A percentile compares a stretch with the other conserved stretches of the same genome.
Conservation (phyloP, 352 stramenopile genomes). For the Phytophthora macrochlamydospora region DNA sequence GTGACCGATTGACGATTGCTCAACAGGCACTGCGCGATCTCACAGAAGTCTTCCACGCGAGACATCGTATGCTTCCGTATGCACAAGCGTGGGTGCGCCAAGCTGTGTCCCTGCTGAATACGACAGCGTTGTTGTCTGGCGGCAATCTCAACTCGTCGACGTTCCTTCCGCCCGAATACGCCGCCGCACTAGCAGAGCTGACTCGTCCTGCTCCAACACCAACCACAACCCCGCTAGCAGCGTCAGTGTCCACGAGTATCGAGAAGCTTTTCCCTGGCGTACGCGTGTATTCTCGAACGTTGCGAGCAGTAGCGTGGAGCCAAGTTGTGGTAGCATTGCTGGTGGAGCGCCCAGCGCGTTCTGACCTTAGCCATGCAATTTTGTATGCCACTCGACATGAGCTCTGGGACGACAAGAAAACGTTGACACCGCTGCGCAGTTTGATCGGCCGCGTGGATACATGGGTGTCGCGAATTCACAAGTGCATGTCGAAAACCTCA, state of each 20-base stretch:
- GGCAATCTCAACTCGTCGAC: slow-evolving; percentile 26
- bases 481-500: slow-evolving; percentile 68
- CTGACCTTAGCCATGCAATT: slow-evolving; percentile 62
- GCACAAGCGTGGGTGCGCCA: slow-evolving; percentile 63
- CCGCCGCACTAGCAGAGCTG: slow-evolving; percentile 43
- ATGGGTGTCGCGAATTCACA: slow-evolving; percentile 84
- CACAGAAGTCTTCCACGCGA: slow-evolving; percentile 66
- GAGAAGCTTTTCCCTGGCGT: slow-evolving; percentile 78
- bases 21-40: slow-evolving; percentile 65
- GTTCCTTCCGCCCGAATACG: slow-evolving; percentile 61
- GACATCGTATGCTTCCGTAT: slow-evolving; percentile 59
- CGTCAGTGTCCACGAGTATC: slow-evolving; percentile 33
- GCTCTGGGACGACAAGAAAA: slow-evolving; percentile 81
- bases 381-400: slow-evolving; percentile 62
- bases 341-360: slow-evolving; percentile 75
- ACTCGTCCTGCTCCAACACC: slow-evolving; percentile 10
- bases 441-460: slow-evolving; percentile 80
- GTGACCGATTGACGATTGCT: slow-evolving; percentile 59
- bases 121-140: slow-evolving; percentile 41
- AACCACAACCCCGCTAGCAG: slow-evolving; percentile 2
- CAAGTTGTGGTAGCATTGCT: slow-evolving; percentile 75
- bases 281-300: slow-evolving; percentile 59
- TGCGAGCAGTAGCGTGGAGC: slow-evolving; percentile 76
- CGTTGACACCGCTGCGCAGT: slow-evolving; percentile 58
- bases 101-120: slow-evolving; percentile 62